Percentiles rank a stretch among this genome's conserved stretches.
phyloP scores from a whole-genome alignment of 1,284 basidiomycete species.

The Anthracocystis walkeri region DNA sequence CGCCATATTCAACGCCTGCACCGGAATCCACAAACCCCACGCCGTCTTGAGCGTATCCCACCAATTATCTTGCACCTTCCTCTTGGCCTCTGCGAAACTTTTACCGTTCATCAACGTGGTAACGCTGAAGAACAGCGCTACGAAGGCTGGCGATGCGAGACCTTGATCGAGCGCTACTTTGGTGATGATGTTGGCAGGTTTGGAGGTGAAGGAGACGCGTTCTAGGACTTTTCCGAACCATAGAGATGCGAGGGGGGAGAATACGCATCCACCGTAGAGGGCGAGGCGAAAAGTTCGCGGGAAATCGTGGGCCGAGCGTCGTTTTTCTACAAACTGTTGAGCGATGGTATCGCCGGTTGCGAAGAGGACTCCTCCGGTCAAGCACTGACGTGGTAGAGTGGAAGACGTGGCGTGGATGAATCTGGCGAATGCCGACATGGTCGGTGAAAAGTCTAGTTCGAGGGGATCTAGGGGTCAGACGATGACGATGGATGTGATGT shows the following conservation, averaged over 20 bases:
- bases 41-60: slow-evolving; percentile 57
- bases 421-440: slow-evolving; percentile 45
- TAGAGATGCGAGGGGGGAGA: slow-evolving; percentile 52
- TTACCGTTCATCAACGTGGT: slow-evolving; percentile 56
- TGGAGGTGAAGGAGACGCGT: slow-evolving; percentile 34
- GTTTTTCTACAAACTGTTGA: slow-evolving; percentile 58
- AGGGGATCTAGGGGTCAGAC: background rate
- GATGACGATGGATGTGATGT: background rate
- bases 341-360: slow-evolving; percentile 62
- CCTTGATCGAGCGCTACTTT: slow-evolving; percentile 60
- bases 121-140: slow-evolving; percentile 51
- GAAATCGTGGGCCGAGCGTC: slow-evolving; percentile 42
- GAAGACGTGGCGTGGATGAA: slow-evolving; percentile 58
- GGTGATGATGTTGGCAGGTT: slow-evolving; percentile 43
- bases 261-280: slow-evolving; percentile 60
- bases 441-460: background rate
- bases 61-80: slow-evolving; percentile 54
- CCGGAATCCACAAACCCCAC: slow-evolving; percentile 61
- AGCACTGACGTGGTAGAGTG: slow-evolving; percentile 59
- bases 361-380: slow-evolving; percentile 55
- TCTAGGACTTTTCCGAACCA: slow-evolving; percentile 61
- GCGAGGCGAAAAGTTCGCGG: slow-evolving; percentile 48
- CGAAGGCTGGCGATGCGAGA: slow-evolving; percentile 51
- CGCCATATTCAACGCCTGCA: slow-evolving; percentile 61
- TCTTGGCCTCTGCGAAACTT: slow-evolving; percentile 26